Percentiles rank a stretch among this genome's conserved stretches.
phyloP scores from a whole-genome alignment of 768 basidiomycete genomes.

The Hortiboletus campestris region DNA sequence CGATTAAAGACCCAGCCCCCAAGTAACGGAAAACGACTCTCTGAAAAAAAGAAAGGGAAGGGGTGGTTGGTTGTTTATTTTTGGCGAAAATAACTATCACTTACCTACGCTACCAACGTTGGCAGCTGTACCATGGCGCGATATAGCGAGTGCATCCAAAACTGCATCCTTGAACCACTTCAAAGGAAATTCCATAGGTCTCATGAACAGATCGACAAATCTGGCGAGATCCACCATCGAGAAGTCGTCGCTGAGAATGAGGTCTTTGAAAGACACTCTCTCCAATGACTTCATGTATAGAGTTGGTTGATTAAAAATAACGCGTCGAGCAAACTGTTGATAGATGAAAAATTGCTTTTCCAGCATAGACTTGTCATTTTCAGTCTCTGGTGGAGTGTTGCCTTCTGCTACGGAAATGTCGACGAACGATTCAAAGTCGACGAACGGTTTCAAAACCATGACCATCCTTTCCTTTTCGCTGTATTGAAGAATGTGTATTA shows the following conservation, averaged over 20 bases:
- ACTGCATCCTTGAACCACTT: constrained; percentile 29
- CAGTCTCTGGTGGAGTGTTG: neutral
- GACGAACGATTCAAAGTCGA: constrained; percentile 4
- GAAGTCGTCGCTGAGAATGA: constrained; percentile 32
- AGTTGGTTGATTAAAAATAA: constrained; percentile 27
- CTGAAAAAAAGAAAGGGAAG: neutral
- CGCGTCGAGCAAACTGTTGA: constrained; percentile 27
- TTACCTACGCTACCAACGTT: constrained; percentile 8
- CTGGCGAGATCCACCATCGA: constrained; percentile 18
- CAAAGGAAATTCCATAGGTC: constrained; percentile 13
- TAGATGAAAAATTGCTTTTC: neutral
- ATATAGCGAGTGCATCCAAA: constrained; percentile 19
- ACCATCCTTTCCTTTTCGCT: constrained; percentile 9
- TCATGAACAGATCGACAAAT: constrained; percentile 6
- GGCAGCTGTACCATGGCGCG: constrained; percentile 2
- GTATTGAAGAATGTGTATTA: neutral
- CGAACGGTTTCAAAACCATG: neutral
- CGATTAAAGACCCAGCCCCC: constrained; percentile 33
- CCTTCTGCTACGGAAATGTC: neutral
- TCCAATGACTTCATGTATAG: constrained; percentile 27
- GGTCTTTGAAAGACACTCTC: constrained; percentile 32
- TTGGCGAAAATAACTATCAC: neutral
- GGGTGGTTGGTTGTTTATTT: neutral
- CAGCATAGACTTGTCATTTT: neutral
- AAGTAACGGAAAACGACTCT: constrained; percentile 21